Percentiles rank a stretch among this genome's conserved stretches.
Conservation (phyloP, 805 yeast genomes). For the Starmerella asiatica region DNA sequence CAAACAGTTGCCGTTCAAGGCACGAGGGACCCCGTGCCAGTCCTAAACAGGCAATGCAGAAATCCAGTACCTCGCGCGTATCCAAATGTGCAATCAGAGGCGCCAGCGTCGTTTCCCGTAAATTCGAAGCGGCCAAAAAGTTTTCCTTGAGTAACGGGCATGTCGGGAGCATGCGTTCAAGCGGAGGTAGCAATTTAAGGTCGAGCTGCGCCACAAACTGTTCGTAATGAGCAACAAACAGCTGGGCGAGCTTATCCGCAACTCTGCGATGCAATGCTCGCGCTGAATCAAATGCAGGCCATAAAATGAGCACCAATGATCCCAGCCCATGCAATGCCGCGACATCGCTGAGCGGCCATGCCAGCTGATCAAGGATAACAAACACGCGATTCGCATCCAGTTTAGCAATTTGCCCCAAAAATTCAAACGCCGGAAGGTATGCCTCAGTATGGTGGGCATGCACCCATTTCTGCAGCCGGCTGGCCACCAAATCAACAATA, state of each 20-base stretch:
- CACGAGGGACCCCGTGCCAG: conserved; percentile 28
- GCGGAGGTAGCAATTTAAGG: conserved; percentile 10
- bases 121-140: conserved; percentile 22
- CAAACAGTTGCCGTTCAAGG: conserved; percentile 50
- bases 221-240: conserved; percentile 7
- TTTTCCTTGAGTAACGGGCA: conserved; percentile 26
- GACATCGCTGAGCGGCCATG: conserved; percentile 4
- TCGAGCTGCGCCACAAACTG: conserved; percentile 3
- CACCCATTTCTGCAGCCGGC: conserved; percentile 45
- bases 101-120: conserved; percentile 19
- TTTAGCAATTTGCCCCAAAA: conserved; percentile 37
- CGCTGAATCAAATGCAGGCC: conserved; percentile 1
- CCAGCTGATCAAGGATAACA: conserved; percentile 45
- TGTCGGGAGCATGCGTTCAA: conserved; percentile 26
- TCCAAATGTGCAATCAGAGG: conserved; percentile 44
- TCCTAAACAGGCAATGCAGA: conserved; percentile 41
- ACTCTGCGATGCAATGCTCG: conserved; percentile 6
- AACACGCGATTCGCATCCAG: conserved; percentile 57
- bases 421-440: conserved; percentile 25
- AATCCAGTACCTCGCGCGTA: conserved; percentile 36
- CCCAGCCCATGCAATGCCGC: conserved; percentile 7
- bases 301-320: too few species aligned
- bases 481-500: conserved; percentile 46
- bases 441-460: conserved; percentile 5
- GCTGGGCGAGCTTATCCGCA: conserved; percentile 1